Base-by-base conservation (phyloP, 2,329 filamentous ascomycete species). In the Acarospora socialis region DNA sequence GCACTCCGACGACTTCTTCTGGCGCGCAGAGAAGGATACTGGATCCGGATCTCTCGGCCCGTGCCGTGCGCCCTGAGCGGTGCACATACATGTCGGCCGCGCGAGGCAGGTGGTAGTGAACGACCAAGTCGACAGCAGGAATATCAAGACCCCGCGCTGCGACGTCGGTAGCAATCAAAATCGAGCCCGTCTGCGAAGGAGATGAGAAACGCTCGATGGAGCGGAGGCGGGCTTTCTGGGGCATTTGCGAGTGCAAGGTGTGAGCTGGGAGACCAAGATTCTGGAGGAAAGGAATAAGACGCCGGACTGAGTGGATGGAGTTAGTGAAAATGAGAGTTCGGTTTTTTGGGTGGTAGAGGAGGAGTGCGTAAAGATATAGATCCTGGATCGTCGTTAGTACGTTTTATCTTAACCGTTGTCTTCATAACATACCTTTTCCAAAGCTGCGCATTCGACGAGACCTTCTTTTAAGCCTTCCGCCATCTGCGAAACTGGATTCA, bases 71-170 rank as follows among this genome's bases (percentile, higher is more conserved):
- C 8, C 90, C 90, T 1, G 90, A 94, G 15, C 90, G 77, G 52
- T 98, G 90, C 9, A 98, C 86, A 50, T 98, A 98, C 28, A 79
- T 79, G 53, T 95, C 87, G 20, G 90, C 90, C 1, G 83, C 68
- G 35, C 86, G 79, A 1, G 90, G 90, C 0, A 94, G 76, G 54
- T 98, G 87, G 59, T 98, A 98, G 57, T 98, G 90, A 12, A 98
- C 62, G 10, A 98, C 79, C 9, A 92, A 68, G 45, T 94, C 80
- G 28, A 95, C 83, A 20, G 76, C 73, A 27, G 81, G 78, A 45
- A 98, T 94, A 53, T 98, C 90, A 28, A 98, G 73, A 56, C 90
- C 90, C 39, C 87, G 76, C 6, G 87, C 84, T 2, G 87, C 87
- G 16, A 94, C 86, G 51, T 95, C 87, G 1, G 90, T 95, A 3